Evolutionary conservation across 192 early-diverging fungal species (phyloP), one percentile per base, ranked within the genome.

Genomic region (Backusella circina): DNA sequence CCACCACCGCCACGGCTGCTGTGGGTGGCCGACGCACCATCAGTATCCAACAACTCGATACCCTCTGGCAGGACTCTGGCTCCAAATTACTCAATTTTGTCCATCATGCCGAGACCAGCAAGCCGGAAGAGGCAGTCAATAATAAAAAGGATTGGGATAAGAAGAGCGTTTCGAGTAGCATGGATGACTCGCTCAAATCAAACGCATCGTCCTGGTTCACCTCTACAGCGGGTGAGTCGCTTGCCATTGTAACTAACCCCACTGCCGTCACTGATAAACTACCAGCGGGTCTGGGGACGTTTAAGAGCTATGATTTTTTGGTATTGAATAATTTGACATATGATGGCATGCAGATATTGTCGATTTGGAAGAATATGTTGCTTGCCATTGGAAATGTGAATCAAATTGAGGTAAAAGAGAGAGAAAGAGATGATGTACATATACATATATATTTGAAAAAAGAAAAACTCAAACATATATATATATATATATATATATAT

Each of bases 311-410:
- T 10, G 91, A 94, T 26, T 94, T 94, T 78, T 50, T 82, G 5
- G 84, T 91, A 57, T 41, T 93, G 18, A 75, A 76, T 2, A 72
- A 75, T 41, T 74, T 85, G n/a, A 44, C 70, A 12, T 88, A 88
- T 79, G 79, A 81, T 67, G 74, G 72, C 0, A 79, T 80, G 35
- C 65, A 57, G 21, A 82, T 86, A 4, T 75, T 90, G 5, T 77
- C 75, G 5, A 64, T 89, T 7, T 96, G 94, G 94, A 95, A 95
- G 65, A 94, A 94, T 68, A 83, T 95, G 71, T 71, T 96, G 15
- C 93, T 91, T 77, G 79, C 90, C 6, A 66, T 96, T 32, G 95
- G 95, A 0, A 90, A 94, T 71, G 51, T 93, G 5, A 94, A 94
- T 67, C 65, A 84, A 10, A 93, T 95, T 31, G 67, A 87, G 78